phyloP scores from a whole-genome alignment of 2,329 filamentous ascomycete genomes.

The Nectriaceae sp. region DNA sequence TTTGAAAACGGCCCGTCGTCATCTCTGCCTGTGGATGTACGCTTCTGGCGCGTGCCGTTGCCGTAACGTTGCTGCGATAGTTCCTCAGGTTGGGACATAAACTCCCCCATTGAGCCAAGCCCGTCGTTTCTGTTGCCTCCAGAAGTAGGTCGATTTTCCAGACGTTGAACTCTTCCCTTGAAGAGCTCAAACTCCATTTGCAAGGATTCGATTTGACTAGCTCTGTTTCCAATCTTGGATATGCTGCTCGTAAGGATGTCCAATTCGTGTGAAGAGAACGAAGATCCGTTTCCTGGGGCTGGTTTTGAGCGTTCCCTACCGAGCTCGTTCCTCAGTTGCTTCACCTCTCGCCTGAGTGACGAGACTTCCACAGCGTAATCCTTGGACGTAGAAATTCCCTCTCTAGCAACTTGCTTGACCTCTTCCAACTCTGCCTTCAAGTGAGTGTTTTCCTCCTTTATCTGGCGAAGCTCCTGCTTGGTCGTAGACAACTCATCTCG shows the following conservation, averaged over 20 bases:
- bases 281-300: slow-evolving; percentile 9
- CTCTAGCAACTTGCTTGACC: slow-evolving; percentile 24
- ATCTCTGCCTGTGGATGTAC: slow-evolving; percentile 15
- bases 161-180: slow-evolving; percentile 37
- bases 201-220: slow-evolving; percentile 41
- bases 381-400: slow-evolving; percentile 24
- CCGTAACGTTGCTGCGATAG: slow-evolving; percentile 4
- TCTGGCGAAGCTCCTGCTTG: slow-evolving; percentile 23
- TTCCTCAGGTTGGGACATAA: not conserved
- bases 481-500: slow-evolving; percentile 23
- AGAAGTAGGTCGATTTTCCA: slow-evolving; percentile 27
- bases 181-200: slow-evolving; percentile 46
- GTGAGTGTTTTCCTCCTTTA: slow-evolving; percentile 23
- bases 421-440: slow-evolving; percentile 25
- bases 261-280: slow-evolving; percentile 35
- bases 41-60: slow-evolving; percentile 18
- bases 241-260: slow-evolving; percentile 43
- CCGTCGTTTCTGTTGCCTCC: not conserved
- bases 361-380: slow-evolving; percentile 34
- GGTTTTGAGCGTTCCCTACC: slow-evolving; percentile 25
- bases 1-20: slow-evolving; percentile 11
- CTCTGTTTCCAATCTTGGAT: slow-evolving; percentile 39
- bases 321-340: slow-evolving; percentile 31
- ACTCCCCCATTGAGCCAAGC: not conserved
- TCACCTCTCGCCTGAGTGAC: slow-evolving; percentile 35